Evolutionary conservation across 73 alveolate genomes (phyloP).

Genomic region (Urostyla sp.): DNA sequence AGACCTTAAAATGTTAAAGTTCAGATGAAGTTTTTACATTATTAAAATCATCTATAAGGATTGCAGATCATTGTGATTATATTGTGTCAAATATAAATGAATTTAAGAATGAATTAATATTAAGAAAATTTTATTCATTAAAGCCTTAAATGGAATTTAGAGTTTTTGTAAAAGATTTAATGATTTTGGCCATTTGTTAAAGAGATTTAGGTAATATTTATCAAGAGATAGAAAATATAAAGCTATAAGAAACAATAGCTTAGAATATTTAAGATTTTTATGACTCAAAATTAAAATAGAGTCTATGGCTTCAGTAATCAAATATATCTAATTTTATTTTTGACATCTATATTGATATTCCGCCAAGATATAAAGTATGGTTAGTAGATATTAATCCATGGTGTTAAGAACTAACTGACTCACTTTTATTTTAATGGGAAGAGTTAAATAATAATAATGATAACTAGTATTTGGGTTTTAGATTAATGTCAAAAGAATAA

Average conservation of each 20-base stretch:
- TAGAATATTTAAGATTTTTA: slow-evolving; percentile 3
- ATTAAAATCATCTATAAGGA: slow-evolving; percentile 39
- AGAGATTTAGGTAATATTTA: slow-evolving; percentile 47
- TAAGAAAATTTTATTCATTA: slow-evolving; percentile 47
- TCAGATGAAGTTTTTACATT: slow-evolving; percentile 43
- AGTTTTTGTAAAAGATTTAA: slow-evolving; percentile 49
- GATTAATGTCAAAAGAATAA: background rate
- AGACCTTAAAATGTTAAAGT: slow-evolving; percentile 20
- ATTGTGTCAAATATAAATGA: slow-evolving; percentile 27
- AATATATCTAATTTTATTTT: slow-evolving; percentile 6
- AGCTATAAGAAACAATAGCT: background rate
- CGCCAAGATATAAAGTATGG: slow-evolving; percentile 55
- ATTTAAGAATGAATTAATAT: slow-evolving; percentile 13
- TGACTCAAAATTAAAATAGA: background rate
- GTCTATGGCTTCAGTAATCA: background rate
- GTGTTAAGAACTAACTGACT: slow-evolving; percentile 30
- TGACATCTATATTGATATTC: slow-evolving; percentile 56
- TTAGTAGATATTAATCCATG: slow-evolving; percentile 68
- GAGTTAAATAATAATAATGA: slow-evolving; percentile 11
- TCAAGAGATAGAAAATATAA: background rate
- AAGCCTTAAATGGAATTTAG: slow-evolving; percentile 55
- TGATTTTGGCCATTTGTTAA: slow-evolving; percentile 39
- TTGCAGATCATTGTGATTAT: slow-evolving; percentile 27
- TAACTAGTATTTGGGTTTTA: background rate
- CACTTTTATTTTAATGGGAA: slow-evolving; percentile 59